Base-by-base conservation (phyloP, 176 grass and related monocot species). In the Rhynchospora breviuscula region DNA sequence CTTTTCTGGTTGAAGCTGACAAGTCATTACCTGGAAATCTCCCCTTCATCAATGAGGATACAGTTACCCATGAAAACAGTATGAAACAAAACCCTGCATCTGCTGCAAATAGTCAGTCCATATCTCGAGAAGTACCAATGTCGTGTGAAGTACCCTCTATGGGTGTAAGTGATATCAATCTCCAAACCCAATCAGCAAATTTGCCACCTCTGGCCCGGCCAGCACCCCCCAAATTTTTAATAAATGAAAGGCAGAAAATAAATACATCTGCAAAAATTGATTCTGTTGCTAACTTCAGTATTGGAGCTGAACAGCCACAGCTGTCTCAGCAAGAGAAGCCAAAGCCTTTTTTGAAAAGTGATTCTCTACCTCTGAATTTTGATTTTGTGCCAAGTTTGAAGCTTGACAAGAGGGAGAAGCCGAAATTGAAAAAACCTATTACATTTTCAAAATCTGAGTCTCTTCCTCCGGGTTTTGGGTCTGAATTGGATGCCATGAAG, bases 401-500 rank as follows among this genome's bases (percentile, higher is more conserved):
- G 40, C n/a, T 33, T 75, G 45, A 59, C 46, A 60, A 44, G 67
- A 47, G 82, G 23, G 48, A 46, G 14, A 35, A 33, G 26, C 53
- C 70, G 19, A 79, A 88, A 59, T 26, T 60, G 48, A 64, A 57
- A 69, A 67, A 25, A 61, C 59, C 51, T 63, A 84, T 33, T 43
- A 15, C 52, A 14, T 76, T 79, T 54, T 83, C 63, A 19, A 85
- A 79, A 59, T 91, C 72, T 67, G 89, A 85, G 64, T 77, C 87
- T 67, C 86, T 88, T 73, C 73, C 67, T 54, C 53, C 84, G 82
- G 78, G 45, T 74, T 90, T 90, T 58, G 86, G 92, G 86, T 88
- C 89, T 69, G 85, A 88, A 81, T 49, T 90, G 68, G 90, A 93
- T 79, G 86, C 77, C 84, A 93, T 99, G 61, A 93, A 91, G 86